Conservation (phyloP, 2,329 filamentous ascomycete genomes). For the Ustulina deusta region DNA sequence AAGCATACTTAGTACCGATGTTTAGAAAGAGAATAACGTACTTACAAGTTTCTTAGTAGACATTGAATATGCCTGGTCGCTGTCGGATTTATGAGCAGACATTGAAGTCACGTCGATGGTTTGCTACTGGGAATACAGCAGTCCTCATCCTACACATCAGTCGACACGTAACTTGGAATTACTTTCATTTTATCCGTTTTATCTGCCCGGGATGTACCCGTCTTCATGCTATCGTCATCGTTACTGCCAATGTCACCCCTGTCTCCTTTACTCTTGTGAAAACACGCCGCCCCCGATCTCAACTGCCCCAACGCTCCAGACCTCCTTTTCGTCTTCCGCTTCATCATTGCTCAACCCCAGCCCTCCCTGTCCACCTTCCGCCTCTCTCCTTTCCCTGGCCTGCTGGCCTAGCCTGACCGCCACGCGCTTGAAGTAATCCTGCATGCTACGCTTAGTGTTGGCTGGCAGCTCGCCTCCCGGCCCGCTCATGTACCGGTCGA, state of each 20-base stretch:
- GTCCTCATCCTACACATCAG: not conserved
- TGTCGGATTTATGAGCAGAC: not conserved
- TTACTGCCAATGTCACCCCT: not conserved
- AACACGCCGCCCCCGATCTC: conserved; percentile 76
- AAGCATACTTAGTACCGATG: too few relatives aligned
- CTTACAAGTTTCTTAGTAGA: not conserved
- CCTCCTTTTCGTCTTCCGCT: conserved; percentile 91
- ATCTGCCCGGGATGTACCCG: conserved; percentile 1
- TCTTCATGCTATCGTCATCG: conserved; percentile 15
- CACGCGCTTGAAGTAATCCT: conserved; percentile 97
- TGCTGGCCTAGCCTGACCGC: conserved; percentile 86
- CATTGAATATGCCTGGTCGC: not conserved
- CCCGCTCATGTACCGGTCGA: conserved; percentile 88
- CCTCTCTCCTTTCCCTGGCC: conserved; percentile 88
- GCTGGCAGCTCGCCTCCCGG: conserved; percentile 73
- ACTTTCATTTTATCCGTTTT: conserved; percentile 9
- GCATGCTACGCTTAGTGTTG: conserved; percentile 87
- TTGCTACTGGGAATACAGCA: not conserved
- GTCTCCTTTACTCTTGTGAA: conserved; percentile 52
- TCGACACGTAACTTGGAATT: not conserved
- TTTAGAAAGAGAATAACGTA: not conserved
- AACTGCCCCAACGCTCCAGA: conserved; percentile 94
- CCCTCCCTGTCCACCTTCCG: conserved; percentile 88
- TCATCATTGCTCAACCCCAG: conserved; percentile 91
- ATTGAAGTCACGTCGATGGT: not conserved